A percentile compares a stretch with the other conserved stretches of the same genome.
Evolutionary conservation across 306 rosid species (phyloP).

Genomic region (Acacia acuminata): DNA sequence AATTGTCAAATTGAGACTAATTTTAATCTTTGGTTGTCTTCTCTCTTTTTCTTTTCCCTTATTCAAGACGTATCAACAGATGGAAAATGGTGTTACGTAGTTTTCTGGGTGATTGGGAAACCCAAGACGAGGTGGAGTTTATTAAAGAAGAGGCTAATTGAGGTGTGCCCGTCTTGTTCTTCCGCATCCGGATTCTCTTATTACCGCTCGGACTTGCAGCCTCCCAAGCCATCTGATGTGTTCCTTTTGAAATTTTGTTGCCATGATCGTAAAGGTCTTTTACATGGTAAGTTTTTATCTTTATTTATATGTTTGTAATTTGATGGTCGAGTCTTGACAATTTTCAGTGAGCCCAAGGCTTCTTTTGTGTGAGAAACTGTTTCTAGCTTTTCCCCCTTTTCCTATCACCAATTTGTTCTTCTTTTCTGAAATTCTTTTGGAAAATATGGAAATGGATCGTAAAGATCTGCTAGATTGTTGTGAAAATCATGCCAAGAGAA

Average conservation of each 20-base stretch:
- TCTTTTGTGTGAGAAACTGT: background rate
- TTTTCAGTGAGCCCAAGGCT: background rate
- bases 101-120: slow-evolving; percentile 84
- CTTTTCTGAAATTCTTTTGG: background rate
- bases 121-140: slow-evolving; percentile 78
- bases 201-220: slow-evolving; percentile 61
- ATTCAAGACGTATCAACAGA: slow-evolving; percentile 87
- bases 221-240: slow-evolving; percentile 74
- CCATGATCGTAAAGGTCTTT: slow-evolving; percentile 76
- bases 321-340: background rate
- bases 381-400: background rate
- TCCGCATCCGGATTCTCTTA: slow-evolving; percentile 84
- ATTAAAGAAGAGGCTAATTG: slow-evolving; percentile 80
- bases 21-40: background rate
- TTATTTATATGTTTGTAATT: slow-evolving; percentile 1
- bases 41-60: background rate
- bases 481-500: background rate
- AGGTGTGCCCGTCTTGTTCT: slow-evolving; percentile 82
- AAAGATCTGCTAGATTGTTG: background rate
- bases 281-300: slow-evolving; percentile 66
- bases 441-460: background rate
- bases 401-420: background rate
- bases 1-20: slow-evolving; percentile 6
- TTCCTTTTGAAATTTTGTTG: slow-evolving; percentile 79
- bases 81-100: slow-evolving; percentile 95